Evolutionary conservation across 2,329 filamentous ascomycete species (phyloP), one percentile per base, ranked within the genome.

Genomic region (Colletotrichum costaricense): DNA sequence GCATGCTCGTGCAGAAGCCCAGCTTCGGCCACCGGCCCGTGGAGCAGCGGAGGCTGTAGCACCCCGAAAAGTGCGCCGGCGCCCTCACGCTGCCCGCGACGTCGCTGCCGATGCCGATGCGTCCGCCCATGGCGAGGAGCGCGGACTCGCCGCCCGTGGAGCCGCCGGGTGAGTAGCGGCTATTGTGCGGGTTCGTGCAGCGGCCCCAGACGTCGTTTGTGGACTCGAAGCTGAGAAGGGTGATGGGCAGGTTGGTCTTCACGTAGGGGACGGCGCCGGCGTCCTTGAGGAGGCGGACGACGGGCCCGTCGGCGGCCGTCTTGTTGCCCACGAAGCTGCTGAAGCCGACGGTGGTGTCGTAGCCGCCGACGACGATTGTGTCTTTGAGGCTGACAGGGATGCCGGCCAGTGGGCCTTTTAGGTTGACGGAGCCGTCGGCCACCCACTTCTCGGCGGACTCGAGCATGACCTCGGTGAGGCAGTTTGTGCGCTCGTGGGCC

Each of bases 191-290:
- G 80, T 98, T 98, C 19, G 89, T 92, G 76, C 89, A 92, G 38
- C 91, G 89, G 9, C 96, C 95, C 94, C 95, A 98, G 24, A 98
- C 86, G 74, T 89, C 89, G 78, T 91, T 91, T 67, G 91, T 90
- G 19, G 93, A 95, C 82, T 97, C 95, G 78, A 97, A 97, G 70
- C 93, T 95, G 54, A 97, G 87, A 2, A 98, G 88, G 0, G 95
- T 97, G 69, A 96, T 93, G 5, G 95, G 96, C 2, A 97, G 81
- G 75, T 97, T 97, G 0, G 95, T 98, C 86, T 98, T 98, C 75
- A 95, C 94, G 80, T 97, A 98, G 0, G 95, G 95, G 2, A 98
- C 88, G 0, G 95, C 95, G 26, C 95, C 94, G 2, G 95, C 94
- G 80, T 97, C 93, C 79, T 97, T 97, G 64, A 98, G 86, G 55